phyloP scores from a whole-genome alignment of 345 rosid genomes.

The Corymbia maculata region DNA sequence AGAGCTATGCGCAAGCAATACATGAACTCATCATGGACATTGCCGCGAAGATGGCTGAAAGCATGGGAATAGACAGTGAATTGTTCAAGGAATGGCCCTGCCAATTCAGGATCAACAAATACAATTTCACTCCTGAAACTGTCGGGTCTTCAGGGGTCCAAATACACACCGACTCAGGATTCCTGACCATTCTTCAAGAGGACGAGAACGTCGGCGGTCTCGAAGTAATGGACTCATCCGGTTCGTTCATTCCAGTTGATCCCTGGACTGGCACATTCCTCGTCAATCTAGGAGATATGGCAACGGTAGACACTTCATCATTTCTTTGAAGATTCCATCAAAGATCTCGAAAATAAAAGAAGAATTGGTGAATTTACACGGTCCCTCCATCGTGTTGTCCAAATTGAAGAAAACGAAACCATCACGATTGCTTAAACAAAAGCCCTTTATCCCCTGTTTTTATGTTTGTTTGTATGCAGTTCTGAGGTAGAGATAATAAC shows the following conservation, averaged over 20 bases:
- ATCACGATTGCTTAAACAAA: not conserved
- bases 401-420: not conserved
- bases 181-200: constrained; percentile 78
- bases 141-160: constrained; percentile 77
- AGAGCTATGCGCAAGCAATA: constrained; percentile 48
- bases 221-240: constrained; percentile 62
- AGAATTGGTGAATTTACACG: not conserved
- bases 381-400: not conserved
- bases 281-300: constrained; percentile 80
- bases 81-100: constrained; percentile 60
- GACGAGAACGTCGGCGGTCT: constrained; percentile 82
- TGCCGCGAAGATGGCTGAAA: constrained; percentile 40
- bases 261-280: constrained; percentile 69
- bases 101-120: constrained; percentile 84
- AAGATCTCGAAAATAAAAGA: not conserved
- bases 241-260: constrained; percentile 37
- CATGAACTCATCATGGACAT: constrained; percentile 39
- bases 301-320: constrained; percentile 22
- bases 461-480: not conserved
- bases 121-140: constrained; percentile 57
- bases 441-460: not conserved
- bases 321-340: not conserved
- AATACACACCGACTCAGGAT: constrained; percentile 78
- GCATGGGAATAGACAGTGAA: constrained; percentile 29
- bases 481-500: not conserved